phyloP scores from a whole-genome alignment of 2,329 filamentous ascomycete genomes.

The Knufia fluminis region DNA sequence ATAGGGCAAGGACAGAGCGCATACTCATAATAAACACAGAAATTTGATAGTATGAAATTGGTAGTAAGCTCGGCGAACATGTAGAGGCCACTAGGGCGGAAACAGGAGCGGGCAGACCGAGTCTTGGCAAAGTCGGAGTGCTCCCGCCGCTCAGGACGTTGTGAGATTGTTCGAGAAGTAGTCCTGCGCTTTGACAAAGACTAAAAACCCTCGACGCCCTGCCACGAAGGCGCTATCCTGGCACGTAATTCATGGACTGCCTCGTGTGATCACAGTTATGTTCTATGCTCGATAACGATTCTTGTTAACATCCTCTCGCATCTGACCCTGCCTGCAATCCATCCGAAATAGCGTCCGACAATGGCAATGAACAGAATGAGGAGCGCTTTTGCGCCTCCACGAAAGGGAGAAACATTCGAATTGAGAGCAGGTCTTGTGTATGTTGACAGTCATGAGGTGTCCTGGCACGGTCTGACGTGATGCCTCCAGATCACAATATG shows the following conservation, averaged over 20 bases:
- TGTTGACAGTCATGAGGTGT: constrained; percentile 20
- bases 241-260: too few relatives aligned
- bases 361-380: constrained; percentile 97
- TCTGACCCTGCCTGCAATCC: background rate
- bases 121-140: background rate
- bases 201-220: background rate
- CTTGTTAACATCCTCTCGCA: background rate
- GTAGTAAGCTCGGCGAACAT: too few relatives aligned
- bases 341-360: background rate
- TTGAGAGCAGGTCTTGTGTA: constrained; percentile 81
- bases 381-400: constrained; percentile 82
- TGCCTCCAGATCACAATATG: constrained; percentile 75
- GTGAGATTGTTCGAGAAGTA: background rate
- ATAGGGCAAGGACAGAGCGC: too few relatives aligned
- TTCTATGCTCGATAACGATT: too few relatives aligned
- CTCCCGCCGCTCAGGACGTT: background rate
- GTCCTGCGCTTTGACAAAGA: background rate
- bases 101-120: background rate
- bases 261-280: too few relatives aligned
- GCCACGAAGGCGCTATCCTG: too few relatives aligned
- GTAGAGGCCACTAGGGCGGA: too few relatives aligned
- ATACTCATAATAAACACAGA: too few relatives aligned
- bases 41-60: too few relatives aligned
- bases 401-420: constrained; percentile 97
- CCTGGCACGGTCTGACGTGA: constrained; percentile 28